Evolutionary conservation across 768 basidiomycete species (phyloP).

Genomic region (Tulasnella sp.): DNA sequence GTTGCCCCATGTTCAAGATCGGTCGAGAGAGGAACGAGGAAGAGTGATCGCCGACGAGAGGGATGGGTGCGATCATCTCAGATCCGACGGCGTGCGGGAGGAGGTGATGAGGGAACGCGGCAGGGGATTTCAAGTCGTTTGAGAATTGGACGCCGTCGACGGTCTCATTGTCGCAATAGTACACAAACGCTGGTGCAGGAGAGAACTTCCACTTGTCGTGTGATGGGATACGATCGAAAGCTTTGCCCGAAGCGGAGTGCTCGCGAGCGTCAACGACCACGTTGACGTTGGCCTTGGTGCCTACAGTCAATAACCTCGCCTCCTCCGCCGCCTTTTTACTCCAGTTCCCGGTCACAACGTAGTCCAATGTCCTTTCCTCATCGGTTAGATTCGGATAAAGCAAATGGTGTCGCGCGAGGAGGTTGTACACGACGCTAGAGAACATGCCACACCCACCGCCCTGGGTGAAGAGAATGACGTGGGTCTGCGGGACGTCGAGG

Average conservation of each 20-base stretch:
- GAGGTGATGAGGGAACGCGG: slow-evolving; percentile 73
- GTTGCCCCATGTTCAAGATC: slow-evolving; percentile 76
- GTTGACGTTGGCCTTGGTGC: slow-evolving; percentile 39
- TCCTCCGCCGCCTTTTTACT: slow-evolving; percentile 78
- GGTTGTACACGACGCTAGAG: slow-evolving; percentile 82
- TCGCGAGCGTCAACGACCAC: slow-evolving; percentile 60
- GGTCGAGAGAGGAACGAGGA: slow-evolving; percentile 94
- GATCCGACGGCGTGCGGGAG: slow-evolving; percentile 35
- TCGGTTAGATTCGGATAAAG: slow-evolving; percentile 48
- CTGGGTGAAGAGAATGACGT: slow-evolving; percentile 84
- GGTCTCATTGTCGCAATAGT: slow-evolving; percentile 99
- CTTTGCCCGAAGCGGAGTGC: slow-evolving; percentile 51
- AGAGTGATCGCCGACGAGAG: slow-evolving; percentile 90
- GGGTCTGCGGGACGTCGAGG: slow-evolving; percentile 70
- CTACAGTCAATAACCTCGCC: slow-evolving; percentile 56
- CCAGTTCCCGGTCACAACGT: slow-evolving; percentile 89
- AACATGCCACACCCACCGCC: slow-evolving; percentile 91
- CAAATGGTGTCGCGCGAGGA: slow-evolving; percentile 75
- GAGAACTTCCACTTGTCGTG: slow-evolving; percentile 66
- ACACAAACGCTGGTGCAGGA: slow-evolving; percentile 73
- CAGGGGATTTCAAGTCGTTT: slow-evolving; percentile 38
- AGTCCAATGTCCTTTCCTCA: slow-evolving; percentile 62
- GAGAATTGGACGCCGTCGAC: slow-evolving; percentile 90
- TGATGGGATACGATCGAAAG: slow-evolving; percentile 71
- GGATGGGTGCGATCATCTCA: slow-evolving; percentile 39